Percentiles rank a stretch among this genome's conserved stretches.
Conservation (phyloP, 352 stramenopile species). For the Blastocystis sp. region DNA sequence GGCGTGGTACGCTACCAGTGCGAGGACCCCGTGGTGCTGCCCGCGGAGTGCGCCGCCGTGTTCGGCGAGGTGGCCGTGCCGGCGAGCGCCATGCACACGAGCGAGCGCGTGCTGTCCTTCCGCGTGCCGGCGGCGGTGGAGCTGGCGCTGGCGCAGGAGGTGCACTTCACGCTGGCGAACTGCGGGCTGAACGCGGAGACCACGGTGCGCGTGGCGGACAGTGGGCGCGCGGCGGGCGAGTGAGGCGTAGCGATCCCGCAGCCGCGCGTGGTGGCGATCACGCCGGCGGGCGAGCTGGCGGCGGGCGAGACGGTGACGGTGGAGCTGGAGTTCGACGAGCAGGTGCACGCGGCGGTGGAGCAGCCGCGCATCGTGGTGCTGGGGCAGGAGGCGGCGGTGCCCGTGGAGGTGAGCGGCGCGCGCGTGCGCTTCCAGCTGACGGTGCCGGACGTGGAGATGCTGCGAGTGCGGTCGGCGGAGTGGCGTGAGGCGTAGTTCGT, state of each 20-base stretch:
- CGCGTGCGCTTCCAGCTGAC: background rate
- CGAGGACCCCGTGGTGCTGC: background rate
- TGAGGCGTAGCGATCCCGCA: slow-evolving; percentile 25
- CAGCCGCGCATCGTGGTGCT: too few species aligned
- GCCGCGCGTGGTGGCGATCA: background rate
- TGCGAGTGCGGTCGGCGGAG: background rate
- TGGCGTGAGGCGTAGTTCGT: background rate
- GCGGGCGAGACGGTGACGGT: slow-evolving; percentile 37
- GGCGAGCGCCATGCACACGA: background rate
- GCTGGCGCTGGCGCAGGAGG: background rate
- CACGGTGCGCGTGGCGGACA: background rate
- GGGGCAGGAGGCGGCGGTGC: too few species aligned
- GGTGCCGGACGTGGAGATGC: background rate
- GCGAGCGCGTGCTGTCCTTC: background rate
- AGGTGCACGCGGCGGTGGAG: too few species aligned
- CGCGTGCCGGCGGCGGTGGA: background rate
- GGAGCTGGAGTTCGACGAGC: background rate
- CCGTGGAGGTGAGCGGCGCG: too few species aligned
- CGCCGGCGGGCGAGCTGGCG: background rate
- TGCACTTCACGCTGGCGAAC: background rate
- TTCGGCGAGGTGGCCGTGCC: background rate
- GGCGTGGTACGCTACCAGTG: slow-evolving; percentile 10
- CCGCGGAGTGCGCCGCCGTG: background rate
- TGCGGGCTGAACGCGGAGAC: slow-evolving; percentile 13
- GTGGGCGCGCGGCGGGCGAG: background rate